phyloP scores from a whole-genome alignment of 345 rosid genomes.

The Gynandropsis gynandra region DNA sequence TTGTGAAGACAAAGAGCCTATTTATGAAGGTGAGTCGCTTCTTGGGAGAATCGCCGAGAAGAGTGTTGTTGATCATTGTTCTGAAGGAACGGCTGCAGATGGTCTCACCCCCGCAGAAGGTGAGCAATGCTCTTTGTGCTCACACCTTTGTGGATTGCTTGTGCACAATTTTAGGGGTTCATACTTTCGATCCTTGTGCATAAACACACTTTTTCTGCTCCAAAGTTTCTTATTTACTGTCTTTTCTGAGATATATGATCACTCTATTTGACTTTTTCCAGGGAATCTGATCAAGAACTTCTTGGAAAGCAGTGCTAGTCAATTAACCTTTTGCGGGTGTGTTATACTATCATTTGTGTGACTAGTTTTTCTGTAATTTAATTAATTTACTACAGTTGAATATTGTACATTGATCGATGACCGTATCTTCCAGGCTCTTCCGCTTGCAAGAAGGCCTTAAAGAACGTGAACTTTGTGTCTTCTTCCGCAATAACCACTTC shows the following conservation, averaged over 20 bases:
- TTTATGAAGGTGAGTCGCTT: constrained; percentile 73
- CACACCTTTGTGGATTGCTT: not conserved
- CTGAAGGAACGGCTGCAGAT: constrained; percentile 28
- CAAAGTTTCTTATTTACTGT: constrained; percentile 2
- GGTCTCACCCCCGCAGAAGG: constrained; percentile 67
- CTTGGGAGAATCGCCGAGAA: constrained; percentile 63
- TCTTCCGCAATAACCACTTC: constrained; percentile 92
- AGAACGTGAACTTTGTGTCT: constrained; percentile 79
- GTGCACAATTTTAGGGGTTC: constrained; percentile 1
- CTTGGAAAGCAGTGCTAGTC: constrained; percentile 79
- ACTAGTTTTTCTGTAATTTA: constrained; percentile 4
- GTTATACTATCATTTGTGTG: constrained; percentile 22
- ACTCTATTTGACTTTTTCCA: constrained; percentile 30
- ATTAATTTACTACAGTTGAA: not conserved
- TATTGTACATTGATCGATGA: constrained; percentile 8
- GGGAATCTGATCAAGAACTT: constrained; percentile 78
- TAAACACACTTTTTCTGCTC: not conserved
- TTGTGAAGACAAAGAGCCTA: constrained; percentile 55
- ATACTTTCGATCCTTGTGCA: constrained; percentile 2
- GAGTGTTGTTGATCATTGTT: constrained; percentile 29
- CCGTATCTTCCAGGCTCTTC: constrained; percentile 48
- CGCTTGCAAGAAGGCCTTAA: constrained; percentile 56
- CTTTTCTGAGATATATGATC: constrained; percentile 10
- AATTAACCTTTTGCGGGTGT: constrained; percentile 83
- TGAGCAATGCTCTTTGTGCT: constrained; percentile 21